Base-by-base conservation (phyloP, 768 basidiomycete species). In the Tylopilus plumbeoviolaceoides region DNA sequence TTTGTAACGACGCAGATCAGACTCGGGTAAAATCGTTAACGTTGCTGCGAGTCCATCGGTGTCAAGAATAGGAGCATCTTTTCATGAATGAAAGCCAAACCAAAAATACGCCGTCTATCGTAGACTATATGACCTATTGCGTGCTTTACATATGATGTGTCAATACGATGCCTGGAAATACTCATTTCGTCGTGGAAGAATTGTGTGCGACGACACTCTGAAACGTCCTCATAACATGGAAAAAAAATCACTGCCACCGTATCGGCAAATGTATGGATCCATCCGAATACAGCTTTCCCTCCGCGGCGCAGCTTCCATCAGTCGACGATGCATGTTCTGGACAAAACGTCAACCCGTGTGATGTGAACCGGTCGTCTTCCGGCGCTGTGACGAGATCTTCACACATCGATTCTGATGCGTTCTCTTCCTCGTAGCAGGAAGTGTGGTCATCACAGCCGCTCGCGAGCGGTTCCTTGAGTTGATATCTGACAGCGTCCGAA, bases 401-500 rank as follows among this genome's bases (percentile, higher is more conserved):
- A 44, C 66, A 63, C 55, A 57, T 57, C 23, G 56, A 48, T 41
- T 54, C 58, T 15, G 65, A 52, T 25, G 44, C 20, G 48, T 50
- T 38, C 18, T 58, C 60, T 15, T 58, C 21, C 3, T 41, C 58
- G 45, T 56, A 62, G 44, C 50, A 44, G 21, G 28, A 38, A n/a
- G n/a, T n/a, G 9, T 23, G 3, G 23, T 18, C 35, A 20, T 40
- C 55, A 30, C 35, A 35, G 46, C 47, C 46, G 44, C 53, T 9
- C 11, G 47, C n/a, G n/a, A 44, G 30, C 12, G 51, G 27, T 30
- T 48, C 50, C 47, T 60, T 63, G 48, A 70, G 41, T 20, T 66
- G 70, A 51, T 69, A 71, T 49, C 68, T 49, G 44, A 69, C 35
- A 9, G 59, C 60, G 44, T 69, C 68, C 20, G 70, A 71, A 3